Percentiles rank a stretch among this genome's conserved stretches.
phyloP scores from a whole-genome alignment of 2,329 filamentous ascomycete genomes.

The Pseudopyrenochaeta lycopersici region DNA sequence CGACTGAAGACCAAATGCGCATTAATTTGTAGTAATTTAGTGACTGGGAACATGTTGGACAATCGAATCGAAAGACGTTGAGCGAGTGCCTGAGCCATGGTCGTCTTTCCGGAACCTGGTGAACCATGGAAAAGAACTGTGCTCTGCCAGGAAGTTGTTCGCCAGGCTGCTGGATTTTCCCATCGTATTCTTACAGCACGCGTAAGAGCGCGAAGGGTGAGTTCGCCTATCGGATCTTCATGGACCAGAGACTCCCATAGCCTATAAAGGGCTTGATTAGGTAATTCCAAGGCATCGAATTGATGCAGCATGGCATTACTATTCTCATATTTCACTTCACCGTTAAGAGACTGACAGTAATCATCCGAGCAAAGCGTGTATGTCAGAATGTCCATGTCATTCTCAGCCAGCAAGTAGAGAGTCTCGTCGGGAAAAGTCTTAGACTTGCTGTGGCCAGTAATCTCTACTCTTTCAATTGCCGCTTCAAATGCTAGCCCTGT shows the following conservation, averaged over 20 bases:
- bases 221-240: constrained; percentile 52
- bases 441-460: constrained; percentile 12
- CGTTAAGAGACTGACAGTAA: not conserved
- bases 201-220: constrained; percentile 51
- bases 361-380: constrained; percentile 15
- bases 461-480: constrained; percentile 7
- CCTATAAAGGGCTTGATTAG: constrained; percentile 18
- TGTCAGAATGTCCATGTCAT: constrained; percentile 16
- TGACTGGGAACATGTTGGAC: constrained; percentile 44
- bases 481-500: not conserved
- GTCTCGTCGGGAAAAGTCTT: constrained; percentile 5
- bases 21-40: constrained; percentile 57
- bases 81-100: constrained; percentile 58
- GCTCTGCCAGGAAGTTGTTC: constrained; percentile 56
- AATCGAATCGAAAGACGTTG: constrained; percentile 61
- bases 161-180: constrained; percentile 46
- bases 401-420: constrained; percentile 7
- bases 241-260: constrained; percentile 50
- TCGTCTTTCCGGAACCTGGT: constrained; percentile 56
- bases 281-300: constrained; percentile 13
- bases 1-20: constrained; percentile 57
- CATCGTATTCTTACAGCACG: constrained; percentile 47
- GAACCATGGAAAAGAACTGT: constrained; percentile 55
- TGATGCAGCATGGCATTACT: not conserved
- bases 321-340: constrained; percentile 4